Evolutionary conservation across 2,329 filamentous ascomycete genomes (phyloP).

Genomic region (Aspergillus sp.): DNA sequence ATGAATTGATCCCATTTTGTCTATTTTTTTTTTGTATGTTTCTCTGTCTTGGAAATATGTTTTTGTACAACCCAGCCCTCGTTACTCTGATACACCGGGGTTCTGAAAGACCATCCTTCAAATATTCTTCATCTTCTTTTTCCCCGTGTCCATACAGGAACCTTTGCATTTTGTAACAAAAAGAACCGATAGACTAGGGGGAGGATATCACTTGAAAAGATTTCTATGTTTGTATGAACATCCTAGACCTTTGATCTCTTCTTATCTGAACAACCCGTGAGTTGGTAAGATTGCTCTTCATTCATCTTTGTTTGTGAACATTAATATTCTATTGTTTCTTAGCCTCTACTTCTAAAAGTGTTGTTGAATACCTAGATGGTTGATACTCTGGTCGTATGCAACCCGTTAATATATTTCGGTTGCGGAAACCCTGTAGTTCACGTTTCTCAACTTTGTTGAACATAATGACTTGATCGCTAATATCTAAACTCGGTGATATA

Average conservation of each 20-base stretch:
- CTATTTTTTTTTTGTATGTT: slow-evolving; percentile 15
- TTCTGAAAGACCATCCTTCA: slow-evolving; percentile 1
- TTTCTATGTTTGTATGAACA: slow-evolving; percentile 7
- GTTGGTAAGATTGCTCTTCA: slow-evolving; percentile 1
- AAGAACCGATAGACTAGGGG: slow-evolving; percentile 21
- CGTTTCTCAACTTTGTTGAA: too few species aligned
- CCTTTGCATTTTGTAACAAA: slow-evolving; percentile 22
- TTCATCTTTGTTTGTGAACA: background rate
- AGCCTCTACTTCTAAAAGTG: background rate
- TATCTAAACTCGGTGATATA: too few species aligned
- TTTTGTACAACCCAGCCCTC: slow-evolving; percentile 19
- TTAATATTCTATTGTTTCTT: background rate
- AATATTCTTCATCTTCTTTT: slow-evolving; percentile 2
- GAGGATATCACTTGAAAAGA: slow-evolving; percentile 1
- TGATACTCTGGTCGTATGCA: background rate
- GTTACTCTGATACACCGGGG: slow-evolving; percentile 8
- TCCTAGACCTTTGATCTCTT: slow-evolving; percentile 6
- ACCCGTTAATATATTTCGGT: background rate
- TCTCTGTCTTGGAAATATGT: slow-evolving; percentile 19
- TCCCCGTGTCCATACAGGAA: slow-evolving; percentile 9
- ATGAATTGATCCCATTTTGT: slow-evolving; percentile 18
- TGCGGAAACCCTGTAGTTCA: too few species aligned
- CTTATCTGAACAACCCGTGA: background rate
- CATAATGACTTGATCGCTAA: too few species aligned
- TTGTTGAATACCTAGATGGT: background rate